Evolutionary conservation across 2,329 filamentous ascomycete species (phyloP), one percentile per base, ranked within the genome.

Genomic region (Sclerotinia spermophila): DNA sequence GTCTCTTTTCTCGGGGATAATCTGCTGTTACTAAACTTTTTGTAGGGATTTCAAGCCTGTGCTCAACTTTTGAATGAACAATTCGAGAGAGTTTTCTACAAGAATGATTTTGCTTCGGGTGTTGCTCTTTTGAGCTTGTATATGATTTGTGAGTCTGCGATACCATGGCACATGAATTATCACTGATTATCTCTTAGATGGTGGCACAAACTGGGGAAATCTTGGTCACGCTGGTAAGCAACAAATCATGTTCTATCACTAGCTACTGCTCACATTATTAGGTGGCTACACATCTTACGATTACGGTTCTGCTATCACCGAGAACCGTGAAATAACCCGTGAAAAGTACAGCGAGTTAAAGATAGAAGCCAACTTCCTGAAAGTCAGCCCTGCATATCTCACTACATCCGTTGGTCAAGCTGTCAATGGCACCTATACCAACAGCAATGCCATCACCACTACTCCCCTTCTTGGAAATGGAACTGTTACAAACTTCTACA

Each of bases 131-230:
- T 93, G 71, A 94, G 89, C 74, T 77, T 93, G 1, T 94, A 94
- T 79, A 94, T 94, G 92, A 88, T 89, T 77, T 74, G 79, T 72
- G 8, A 71, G 74, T 73, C 30, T 45, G 30, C 10, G 15, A 40
- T 55, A 2, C 42, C 35, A 33, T 7, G 35, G 11, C 13, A 44
- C 11, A 56, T 33, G 72, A 53, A 42, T 45, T 24, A 87, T 86
- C 89, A 86, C 0, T 75, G n/a, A 75, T 35, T 17, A 44, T 92
- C 19, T 56, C 11, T 11, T 30, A 77, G 76, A 86, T 74, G 92
- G 92, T 21, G 92, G 92, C 8, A 94, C 92, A 0, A 96, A 95
- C 78, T 95, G 92, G 92, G 92, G 92, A 0, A 94, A 93, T 73
- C 80, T 93, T 6, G 90, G 92, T 0, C 87, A 93, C 74, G 85